These are phyloP conservation scores for Zygosaccharomyces pseudobailii DNA, from an alignment of 1,139 yeast species.

Conservation along the genomic window DNA sequence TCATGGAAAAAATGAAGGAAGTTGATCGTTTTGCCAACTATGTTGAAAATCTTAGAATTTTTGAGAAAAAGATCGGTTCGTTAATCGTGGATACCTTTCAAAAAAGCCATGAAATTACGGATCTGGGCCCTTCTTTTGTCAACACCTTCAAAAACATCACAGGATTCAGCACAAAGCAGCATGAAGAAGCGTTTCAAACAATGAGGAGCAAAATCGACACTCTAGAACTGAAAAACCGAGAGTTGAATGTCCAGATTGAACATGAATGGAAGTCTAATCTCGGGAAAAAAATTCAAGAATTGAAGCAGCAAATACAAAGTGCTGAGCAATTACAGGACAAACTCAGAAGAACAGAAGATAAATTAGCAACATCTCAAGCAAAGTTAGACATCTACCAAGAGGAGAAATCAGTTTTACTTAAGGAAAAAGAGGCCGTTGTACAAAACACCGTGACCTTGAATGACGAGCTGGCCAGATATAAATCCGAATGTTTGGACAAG, in stretches of 20 bases:
- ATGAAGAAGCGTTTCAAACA: constrained; percentile 3
- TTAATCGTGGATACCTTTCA: constrained; percentile 8
- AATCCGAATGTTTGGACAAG: constrained; percentile 4
- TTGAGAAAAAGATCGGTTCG: constrained; percentile 14
- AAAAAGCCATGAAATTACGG: constrained; percentile 6
- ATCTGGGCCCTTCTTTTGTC: constrained; percentile 7
- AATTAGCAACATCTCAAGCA: constrained; percentile 2
- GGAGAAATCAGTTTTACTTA: constrained; percentile 7
- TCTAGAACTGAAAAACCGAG: constrained; percentile 5
- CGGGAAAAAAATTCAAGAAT: constrained; percentile 3
- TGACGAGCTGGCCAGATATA: constrained; percentile 8
- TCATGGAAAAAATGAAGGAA: constrained; percentile 7
- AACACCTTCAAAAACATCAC: constrained; percentile 7
- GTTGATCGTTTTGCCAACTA: constrained; percentile 7
- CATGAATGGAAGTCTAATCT: constrained; percentile 12
- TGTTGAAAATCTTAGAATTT: constrained; percentile 11
- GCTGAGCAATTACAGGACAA: constrained; percentile 5
- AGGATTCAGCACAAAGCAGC: constrained; percentile 15
- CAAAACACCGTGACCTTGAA: constrained; percentile 5
- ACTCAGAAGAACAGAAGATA: constrained; percentile 2
- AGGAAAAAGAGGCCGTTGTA: constrained; percentile 13
- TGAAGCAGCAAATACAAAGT: neutral
- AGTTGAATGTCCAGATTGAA: constrained; percentile 11
- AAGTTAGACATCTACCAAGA: constrained; percentile 6
- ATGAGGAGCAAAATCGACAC: constrained; percentile 8